Evolutionary conservation across 352 stramenopile species (phyloP), one percentile per base, ranked within the genome.

Genomic region (Globisporangium ultimum): DNA sequence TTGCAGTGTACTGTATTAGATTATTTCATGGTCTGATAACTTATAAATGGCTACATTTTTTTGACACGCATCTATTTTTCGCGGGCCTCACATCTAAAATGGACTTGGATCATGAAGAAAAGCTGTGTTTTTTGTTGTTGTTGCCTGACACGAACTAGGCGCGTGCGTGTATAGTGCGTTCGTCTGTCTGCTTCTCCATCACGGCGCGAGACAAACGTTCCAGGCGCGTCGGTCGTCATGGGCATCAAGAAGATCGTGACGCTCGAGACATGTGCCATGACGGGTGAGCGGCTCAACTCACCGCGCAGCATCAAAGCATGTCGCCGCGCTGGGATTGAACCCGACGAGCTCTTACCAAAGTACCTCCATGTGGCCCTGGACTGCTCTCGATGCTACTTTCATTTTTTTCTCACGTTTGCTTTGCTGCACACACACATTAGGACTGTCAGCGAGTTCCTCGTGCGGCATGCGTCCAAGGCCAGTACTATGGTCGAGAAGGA

Each of bases 271-370:
- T 79, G 64, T 43, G 69, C 64, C 36, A 61, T 70, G 6, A 82
- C 81, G n/a, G 76, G 78, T 34, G 68, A 71, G 43, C 66, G 73
- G 0, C 61, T 89, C 48, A 89, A 72, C 17, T 89, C 84, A 3
- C 81, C 84, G 4, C 77, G 84, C 9, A 88, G 69, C 18, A 57
- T 91, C 24, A 81, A 93, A 53, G 84, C 84, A 0, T 93, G 84
- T 75, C 60, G 78, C 17, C 79, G 84, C 18, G 77, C 74, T 36
- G 84, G 84, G 2, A 87, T 93, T 24, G 78, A 81, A 18, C 74
- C 80, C 0, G 75, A 78, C 47, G 84, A 93, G 40, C 64, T 93
- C 10, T 47, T 89, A 2, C 76, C 81, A 5, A 89, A 81, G 70
- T 80, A 36, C 28, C 28, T 36, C 8, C 28, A 36, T 10, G 8